Conservation (phyloP, 768 basidiomycete genomes). For the Suillus tomentosus region DNA sequence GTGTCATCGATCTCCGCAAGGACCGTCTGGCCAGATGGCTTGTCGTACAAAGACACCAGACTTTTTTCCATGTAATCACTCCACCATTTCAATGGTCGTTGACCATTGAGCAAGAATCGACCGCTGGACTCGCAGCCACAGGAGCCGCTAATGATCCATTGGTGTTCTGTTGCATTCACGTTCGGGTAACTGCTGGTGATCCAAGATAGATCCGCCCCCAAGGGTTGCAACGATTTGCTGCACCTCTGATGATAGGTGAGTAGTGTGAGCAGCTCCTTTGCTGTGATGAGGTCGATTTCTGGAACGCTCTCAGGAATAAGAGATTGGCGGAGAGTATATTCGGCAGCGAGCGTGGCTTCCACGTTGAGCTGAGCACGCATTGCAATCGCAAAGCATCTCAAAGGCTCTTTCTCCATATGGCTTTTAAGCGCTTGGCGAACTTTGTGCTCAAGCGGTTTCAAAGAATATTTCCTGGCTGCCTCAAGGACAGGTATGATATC, state of each 20-base stretch:
- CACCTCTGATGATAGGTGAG: constrained; percentile 17
- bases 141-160: constrained; percentile 3
- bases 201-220: constrained; percentile 13
- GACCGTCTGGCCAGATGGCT: constrained; percentile 7
- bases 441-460: constrained; percentile 11
- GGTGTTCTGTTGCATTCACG: not conserved
- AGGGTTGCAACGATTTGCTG: not conserved
- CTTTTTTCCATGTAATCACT: constrained; percentile 13
- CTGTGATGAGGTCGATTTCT: constrained; percentile 28
- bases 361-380: constrained; percentile 22
- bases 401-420: constrained; percentile 20
- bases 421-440: constrained; percentile 20
- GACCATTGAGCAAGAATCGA: constrained; percentile 1
- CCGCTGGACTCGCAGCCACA: constrained; percentile 6
- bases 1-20: not conserved
- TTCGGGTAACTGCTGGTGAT: not conserved
- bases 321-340: constrained; percentile 24
- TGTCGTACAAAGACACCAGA: constrained; percentile 9
- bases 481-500: constrained; percentile 10
- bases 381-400: constrained; percentile 31
- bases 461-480: constrained; percentile 12
- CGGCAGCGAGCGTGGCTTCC: constrained; percentile 26
- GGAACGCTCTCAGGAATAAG: constrained; percentile 19
- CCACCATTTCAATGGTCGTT: constrained; percentile 12
- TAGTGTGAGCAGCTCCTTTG: constrained; percentile 20